Percentiles rank a stretch among this genome's conserved stretches.
Evolutionary conservation across 257 asterid genomes (phyloP).

Genomic region (Leonotis leonurus): DNA sequence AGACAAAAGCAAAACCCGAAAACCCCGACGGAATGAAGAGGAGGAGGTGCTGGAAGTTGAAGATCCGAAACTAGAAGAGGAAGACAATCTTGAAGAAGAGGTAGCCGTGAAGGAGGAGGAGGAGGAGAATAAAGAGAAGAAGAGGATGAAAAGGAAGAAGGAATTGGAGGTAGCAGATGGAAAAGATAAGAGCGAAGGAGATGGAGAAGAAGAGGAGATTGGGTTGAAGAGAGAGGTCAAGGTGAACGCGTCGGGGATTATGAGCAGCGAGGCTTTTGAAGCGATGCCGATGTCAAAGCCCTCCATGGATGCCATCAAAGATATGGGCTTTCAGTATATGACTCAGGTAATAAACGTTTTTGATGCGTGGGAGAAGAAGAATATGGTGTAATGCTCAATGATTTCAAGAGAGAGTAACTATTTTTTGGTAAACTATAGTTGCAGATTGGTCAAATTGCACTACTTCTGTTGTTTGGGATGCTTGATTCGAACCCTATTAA

Average conservation of each 20-base stretch:
- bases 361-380: too few relatives aligned
- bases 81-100: slow-evolving; percentile 23
- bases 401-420: too few relatives aligned
- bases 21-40: not conserved
- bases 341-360: slow-evolving; percentile 77
- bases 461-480: not conserved
- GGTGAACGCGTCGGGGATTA: slow-evolving; percentile 62
- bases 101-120: not conserved
- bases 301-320: slow-evolving; percentile 70
- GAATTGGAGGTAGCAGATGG: not conserved
- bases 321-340: slow-evolving; percentile 68
- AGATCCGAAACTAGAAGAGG: not conserved
- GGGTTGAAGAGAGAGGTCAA: slow-evolving; percentile 30
- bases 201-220: slow-evolving; percentile 8
- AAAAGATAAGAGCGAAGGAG: not conserved
- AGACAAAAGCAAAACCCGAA: slow-evolving; percentile 19
- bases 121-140: slow-evolving; percentile 14
- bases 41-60: not conserved
- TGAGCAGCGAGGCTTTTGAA: slow-evolving; percentile 62
- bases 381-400: not conserved
- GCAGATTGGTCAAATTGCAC: not conserved
- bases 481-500: too few relatives aligned
- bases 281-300: slow-evolving; percentile 48
- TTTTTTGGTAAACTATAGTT: not conserved
- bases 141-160: slow-evolving; percentile 1